A percentile compares a stretch with the other conserved stretches of the same genome.
phyloP scores from a whole-genome alignment of 768 basidiomycete genomes.

The Hortiboletus campestris region DNA sequence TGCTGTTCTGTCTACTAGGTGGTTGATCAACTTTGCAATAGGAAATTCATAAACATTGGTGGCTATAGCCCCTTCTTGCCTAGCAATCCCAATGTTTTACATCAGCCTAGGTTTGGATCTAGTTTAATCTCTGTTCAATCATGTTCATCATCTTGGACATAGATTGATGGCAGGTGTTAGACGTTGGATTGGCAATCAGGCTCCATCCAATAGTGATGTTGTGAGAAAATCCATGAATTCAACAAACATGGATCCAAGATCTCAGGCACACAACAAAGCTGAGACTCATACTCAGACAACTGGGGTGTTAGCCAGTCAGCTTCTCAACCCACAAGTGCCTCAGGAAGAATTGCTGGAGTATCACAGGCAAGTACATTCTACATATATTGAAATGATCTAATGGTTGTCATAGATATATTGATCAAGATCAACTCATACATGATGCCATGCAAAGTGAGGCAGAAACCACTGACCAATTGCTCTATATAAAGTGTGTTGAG shows the following conservation, averaged over 20 bases:
- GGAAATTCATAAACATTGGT: constrained; percentile 67
- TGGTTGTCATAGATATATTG: constrained; percentile 55
- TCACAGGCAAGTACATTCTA: constrained; percentile 48
- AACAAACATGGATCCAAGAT: constrained; percentile 26
- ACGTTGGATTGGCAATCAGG: constrained; percentile 68
- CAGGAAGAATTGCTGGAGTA: constrained; percentile 70
- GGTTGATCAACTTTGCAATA: constrained; percentile 24
- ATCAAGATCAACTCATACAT: constrained; percentile 66
- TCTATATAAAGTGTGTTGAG: constrained; percentile 53
- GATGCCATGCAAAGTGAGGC: constrained; percentile 52
- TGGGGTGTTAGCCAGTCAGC: constrained; percentile 52
- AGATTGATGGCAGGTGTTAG: constrained; percentile 79
- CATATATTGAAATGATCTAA: background rate
- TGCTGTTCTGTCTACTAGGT: background rate
- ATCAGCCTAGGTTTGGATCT: constrained; percentile 38
- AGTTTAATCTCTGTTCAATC: constrained; percentile 22
- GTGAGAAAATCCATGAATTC: constrained; percentile 37
- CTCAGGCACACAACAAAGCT: constrained; percentile 27
- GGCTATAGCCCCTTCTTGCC: constrained; percentile 76
- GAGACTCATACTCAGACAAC: constrained; percentile 43
- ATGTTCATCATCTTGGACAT: constrained; percentile 1
- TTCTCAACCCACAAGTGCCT: constrained; percentile 63
- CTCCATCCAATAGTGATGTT: constrained; percentile 41
- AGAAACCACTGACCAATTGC: constrained; percentile 57
- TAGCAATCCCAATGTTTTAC: constrained; percentile 41